Evolutionary conservation across 208 protist genomes (phyloP).

Genomic region (Strigomonas oncopelti): DNA sequence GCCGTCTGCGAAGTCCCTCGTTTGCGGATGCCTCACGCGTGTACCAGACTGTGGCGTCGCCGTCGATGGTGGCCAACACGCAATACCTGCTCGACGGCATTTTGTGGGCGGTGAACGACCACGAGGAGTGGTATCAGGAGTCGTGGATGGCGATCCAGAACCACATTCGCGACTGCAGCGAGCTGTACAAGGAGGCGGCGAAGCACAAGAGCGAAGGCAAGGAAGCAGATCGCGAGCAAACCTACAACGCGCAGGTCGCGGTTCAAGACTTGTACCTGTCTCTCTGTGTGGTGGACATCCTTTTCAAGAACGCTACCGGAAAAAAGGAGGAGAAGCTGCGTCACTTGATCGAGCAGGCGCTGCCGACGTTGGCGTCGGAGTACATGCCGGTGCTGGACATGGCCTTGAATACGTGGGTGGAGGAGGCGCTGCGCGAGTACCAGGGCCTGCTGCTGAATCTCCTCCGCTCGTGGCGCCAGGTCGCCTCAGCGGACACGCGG

Average conservation of each 20-base stretch:
- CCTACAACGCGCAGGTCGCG: conserved; percentile 52
- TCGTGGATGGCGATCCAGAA: conserved; percentile 63
- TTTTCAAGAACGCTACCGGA: conserved; percentile 39
- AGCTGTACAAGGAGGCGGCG: conserved; percentile 37
- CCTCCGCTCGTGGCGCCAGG: conserved; percentile 56
- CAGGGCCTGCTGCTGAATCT: conserved; percentile 48
- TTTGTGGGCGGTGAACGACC: conserved; percentile 67
- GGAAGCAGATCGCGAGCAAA: conserved; percentile 24
- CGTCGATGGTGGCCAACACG: conserved; percentile 54
- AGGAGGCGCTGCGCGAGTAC: conserved; percentile 58
- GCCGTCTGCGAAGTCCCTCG: conserved; percentile 46
- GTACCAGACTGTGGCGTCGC: conserved; percentile 34
- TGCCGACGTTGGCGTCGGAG: conserved; percentile 58
- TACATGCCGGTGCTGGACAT: conserved; percentile 46
- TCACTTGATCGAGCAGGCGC: conserved; percentile 29
- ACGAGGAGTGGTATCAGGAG: conserved; percentile 40
- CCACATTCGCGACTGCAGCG: conserved; percentile 48
- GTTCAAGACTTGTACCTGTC: conserved; percentile 75
- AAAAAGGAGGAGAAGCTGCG: conserved; percentile 17
- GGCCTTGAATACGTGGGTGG: conserved; percentile 14
- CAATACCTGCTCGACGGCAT: conserved; percentile 75
- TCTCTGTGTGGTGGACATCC: conserved; percentile 65
- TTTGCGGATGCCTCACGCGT: conserved; percentile 32
- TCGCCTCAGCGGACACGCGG: conserved; percentile 34
- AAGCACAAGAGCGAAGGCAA: conserved; percentile 7